phyloP scores from a whole-genome alignment of 805 yeast genomes.

The Allodekkera sacchari region DNA sequence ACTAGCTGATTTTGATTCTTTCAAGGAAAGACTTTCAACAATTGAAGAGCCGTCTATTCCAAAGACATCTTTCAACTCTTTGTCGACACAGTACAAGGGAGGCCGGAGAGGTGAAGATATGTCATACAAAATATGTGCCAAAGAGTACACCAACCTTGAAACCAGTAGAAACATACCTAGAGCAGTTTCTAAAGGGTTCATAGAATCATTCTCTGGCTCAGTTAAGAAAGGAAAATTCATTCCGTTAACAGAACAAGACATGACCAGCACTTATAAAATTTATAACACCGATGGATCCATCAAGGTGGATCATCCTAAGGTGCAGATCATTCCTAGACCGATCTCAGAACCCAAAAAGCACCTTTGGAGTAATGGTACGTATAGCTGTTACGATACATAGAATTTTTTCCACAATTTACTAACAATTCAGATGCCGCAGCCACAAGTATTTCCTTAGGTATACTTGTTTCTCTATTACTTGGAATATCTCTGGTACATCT shows the following conservation, averaged over 20 bases:
- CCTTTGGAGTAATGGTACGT: too few relatives aligned
- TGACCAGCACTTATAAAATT: slow-evolving; percentile 35
- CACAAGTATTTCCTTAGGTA: too few relatives aligned
- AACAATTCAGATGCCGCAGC: too few relatives aligned
- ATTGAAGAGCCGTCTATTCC: slow-evolving; percentile 21
- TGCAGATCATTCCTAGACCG: slow-evolving; percentile 22
- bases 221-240: slow-evolving; percentile 40
- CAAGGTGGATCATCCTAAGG: slow-evolving; percentile 12
- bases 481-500: too few relatives aligned
- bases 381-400: too few relatives aligned
- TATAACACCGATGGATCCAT: slow-evolving; percentile 34
- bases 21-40: slow-evolving; percentile 35
- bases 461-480: too few relatives aligned
- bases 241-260: slow-evolving; percentile 32
- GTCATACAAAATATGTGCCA: slow-evolving; percentile 25
- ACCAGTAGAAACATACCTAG: slow-evolving; percentile 36
- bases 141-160: slow-evolving; percentile 35
- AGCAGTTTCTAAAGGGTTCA: slow-evolving; percentile 36
- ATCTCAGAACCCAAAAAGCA: slow-evolving; percentile 3
- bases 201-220: slow-evolving; percentile 11
- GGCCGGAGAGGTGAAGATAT: slow-evolving; percentile 1
- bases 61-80: slow-evolving; percentile 9
- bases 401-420: too few relatives aligned
- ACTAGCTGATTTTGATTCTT: slow-evolving; percentile 34
- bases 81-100: slow-evolving; percentile 9